Conservation (phyloP, 2,329 filamentous ascomycete genomes). For the Amauroascus niger region DNA sequence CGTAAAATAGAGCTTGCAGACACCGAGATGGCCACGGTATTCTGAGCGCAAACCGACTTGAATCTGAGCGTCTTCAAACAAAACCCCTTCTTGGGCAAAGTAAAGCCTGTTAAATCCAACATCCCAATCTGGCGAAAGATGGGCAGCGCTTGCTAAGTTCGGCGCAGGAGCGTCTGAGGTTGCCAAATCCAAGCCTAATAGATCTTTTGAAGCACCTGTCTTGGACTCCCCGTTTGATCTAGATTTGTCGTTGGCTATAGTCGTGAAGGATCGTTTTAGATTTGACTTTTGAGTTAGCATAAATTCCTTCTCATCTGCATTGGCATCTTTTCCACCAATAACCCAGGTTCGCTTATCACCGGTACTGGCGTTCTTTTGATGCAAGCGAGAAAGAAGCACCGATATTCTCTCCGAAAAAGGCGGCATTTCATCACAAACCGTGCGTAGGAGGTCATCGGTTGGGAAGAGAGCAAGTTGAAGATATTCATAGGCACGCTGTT, state of each 20-base stretch:
- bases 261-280: conserved; percentile 75
- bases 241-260: conserved; percentile 38
- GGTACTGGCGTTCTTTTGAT: conserved; percentile 86
- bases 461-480: conserved; percentile 73
- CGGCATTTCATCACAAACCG: conserved; percentile 97
- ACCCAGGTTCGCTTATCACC: conserved; percentile 97
- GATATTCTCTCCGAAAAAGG: conserved; percentile 93
- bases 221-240: conserved; percentile 29
- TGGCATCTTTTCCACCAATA: conserved; percentile 92
- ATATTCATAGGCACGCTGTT: conserved; percentile 95
- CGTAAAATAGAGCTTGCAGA: conserved; percentile 87
- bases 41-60: conserved; percentile 88
- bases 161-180: conserved; percentile 53
- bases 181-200: conserved; percentile 72
- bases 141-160: conserved; percentile 84
- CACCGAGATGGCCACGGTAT: conserved; percentile 90
- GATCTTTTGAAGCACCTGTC: conserved; percentile 50
- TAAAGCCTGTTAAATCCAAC: conserved; percentile 75
- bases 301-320: conserved; percentile 68
- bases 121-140: conserved; percentile 92
- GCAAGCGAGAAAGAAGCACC: conserved; percentile 77
- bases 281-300: conserved; percentile 70
- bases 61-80: conserved; percentile 92
- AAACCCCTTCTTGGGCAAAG: conserved; percentile 68
- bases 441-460: conserved; percentile 82